Base-by-base conservation (phyloP, 352 stramenopile species). In the Pythium folliculosum region DNA sequence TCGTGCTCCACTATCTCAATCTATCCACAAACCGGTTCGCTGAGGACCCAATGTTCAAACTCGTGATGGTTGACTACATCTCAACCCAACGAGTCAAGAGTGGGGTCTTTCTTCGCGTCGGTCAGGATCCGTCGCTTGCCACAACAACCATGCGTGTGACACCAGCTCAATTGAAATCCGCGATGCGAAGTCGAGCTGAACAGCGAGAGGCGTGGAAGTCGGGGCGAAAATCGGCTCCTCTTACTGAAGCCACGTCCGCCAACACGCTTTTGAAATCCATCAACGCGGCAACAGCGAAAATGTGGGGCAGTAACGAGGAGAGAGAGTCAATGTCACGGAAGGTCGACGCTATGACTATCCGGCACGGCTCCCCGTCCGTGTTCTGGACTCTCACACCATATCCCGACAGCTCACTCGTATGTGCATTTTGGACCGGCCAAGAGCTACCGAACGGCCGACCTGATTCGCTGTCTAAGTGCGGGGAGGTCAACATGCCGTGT, bases 331-430 rank as follows among this genome's bases (percentile, higher is more conserved):
- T 77, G 14, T 9, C 56, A 23, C 23, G 63, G 0, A 74, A 74
- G 14, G 43, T 70, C 1, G 52, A 72, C 16, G 62, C 59, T 1
- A 71, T 77, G 58, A 68, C 44, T 0, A 59, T 71, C 19, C 53
- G 45, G 30, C 70, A 57, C 37, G 63, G 60, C 0, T 25, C 69
- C 19, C 71, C 66, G 8, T 77, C 71, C 0, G 40, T 77, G 1
- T 77, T 77, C 16, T 77, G 70, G 71, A 77, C 71, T 16, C 25
- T 74, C 4, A 77, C 71, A 9, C 71, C 71, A 30, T 74, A 77
- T 23, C 71, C 71, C 1, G 71, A 77, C 43, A 56, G 53, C 7
- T 74, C 62, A 5, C 48, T 77, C 2, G 50, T 63, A 5, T 63
- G 62, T 35, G 66, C 66, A 4, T 77, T 71, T 32, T 77, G 71